A percentile compares a stretch with the other conserved stretches of the same genome.
phyloP scores from a whole-genome alignment of 2,329 filamentous ascomycete genomes.

The Xylaria sp. region DNA sequence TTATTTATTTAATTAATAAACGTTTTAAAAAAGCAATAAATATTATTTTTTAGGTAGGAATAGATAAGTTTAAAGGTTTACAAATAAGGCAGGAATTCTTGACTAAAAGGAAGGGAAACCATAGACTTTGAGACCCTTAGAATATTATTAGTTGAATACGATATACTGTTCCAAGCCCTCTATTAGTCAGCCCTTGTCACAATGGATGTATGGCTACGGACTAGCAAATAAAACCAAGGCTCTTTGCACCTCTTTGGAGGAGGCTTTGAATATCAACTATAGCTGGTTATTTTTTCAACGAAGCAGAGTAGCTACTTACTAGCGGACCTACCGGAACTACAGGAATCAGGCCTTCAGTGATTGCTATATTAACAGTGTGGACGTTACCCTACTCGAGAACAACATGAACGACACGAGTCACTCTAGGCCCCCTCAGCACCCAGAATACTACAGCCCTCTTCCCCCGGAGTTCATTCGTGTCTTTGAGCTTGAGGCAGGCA shows the following conservation, averaged over 20 bases:
- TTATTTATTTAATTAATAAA: too few relatives aligned
- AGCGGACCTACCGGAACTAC: neutral
- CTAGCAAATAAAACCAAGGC: neutral
- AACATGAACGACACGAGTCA: slow-evolving; percentile 1
- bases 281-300: neutral
- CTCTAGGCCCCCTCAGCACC: neutral
- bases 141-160: too few relatives aligned
- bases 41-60: too few relatives aligned
- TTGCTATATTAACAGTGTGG: slow-evolving; percentile 6
- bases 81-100: too few relatives aligned
- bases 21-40: too few relatives aligned
- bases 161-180: too few relatives aligned
- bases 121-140: too few relatives aligned
- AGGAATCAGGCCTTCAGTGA: slow-evolving; percentile 3
- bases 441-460: slow-evolving; percentile 20
- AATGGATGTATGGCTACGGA: neutral
- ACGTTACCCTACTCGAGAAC: neutral
- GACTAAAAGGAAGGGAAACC: too few relatives aligned
- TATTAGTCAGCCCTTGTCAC: too few relatives aligned
- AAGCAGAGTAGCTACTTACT: neutral
- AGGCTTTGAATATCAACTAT: neutral
- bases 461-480: slow-evolving; percentile 16
- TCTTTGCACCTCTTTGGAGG: neutral
- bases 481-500: slow-evolving; percentile 22
- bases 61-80: too few relatives aligned